Evolutionary conservation across 305 asterid species (phyloP).

Genomic region (Fraxinus dipetala): DNA sequence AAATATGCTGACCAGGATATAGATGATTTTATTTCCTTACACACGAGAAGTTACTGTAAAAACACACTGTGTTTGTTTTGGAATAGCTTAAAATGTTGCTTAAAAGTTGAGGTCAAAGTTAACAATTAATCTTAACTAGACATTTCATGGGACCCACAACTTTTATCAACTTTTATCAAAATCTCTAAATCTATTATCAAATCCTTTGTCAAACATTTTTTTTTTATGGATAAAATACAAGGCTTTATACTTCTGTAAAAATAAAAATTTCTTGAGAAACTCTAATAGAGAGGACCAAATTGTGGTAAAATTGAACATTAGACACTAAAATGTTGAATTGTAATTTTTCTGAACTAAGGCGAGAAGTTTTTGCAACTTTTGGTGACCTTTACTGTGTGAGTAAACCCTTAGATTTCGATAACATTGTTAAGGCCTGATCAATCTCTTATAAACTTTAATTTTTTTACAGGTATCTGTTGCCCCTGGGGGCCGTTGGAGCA

Average conservation of each 20-base stretch:
- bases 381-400: background rate
- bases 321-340: background rate
- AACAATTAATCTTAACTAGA: background rate
- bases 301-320: background rate
- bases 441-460: background rate
- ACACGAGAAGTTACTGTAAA: background rate
- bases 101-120: background rate
- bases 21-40: background rate
- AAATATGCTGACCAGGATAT: background rate
- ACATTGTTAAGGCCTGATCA: background rate
- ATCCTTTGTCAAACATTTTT: background rate
- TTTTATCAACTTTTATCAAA: background rate
- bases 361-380: background rate
- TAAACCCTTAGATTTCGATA: background rate
- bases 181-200: background rate
- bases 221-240: background rate
- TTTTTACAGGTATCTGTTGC: slow-evolving; percentile 73
- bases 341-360: background rate
- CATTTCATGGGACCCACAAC: background rate
- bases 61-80: background rate
- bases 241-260: background rate
- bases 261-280: background rate
- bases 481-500: slow-evolving; percentile 96
- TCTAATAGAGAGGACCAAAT: background rate
- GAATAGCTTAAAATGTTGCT: background rate